A percentile compares a stretch with the other conserved stretches of the same genome.
These are phyloP conservation scores for Lonicera japonica DNA, from an alignment of 129 eudicot genomes.

Conservation along the genomic window DNA sequence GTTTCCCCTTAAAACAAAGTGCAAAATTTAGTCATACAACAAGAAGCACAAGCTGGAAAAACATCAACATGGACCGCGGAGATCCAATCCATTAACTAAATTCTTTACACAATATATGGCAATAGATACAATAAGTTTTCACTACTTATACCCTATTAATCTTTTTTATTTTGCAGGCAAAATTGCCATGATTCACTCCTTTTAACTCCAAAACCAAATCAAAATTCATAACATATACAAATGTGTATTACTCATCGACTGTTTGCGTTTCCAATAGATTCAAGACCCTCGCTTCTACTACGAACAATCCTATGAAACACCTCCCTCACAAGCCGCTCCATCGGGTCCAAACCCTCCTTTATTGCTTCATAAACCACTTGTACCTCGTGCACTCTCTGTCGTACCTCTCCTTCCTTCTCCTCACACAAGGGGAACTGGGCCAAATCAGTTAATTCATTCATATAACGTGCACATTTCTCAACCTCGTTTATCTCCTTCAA, in stretches of 20 bases:
- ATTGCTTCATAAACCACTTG: conserved; percentile 31
- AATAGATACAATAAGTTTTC: conserved; percentile 6
- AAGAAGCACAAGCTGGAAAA: background rate
- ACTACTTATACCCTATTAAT: background rate
- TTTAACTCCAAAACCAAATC: background rate
- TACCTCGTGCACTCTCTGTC: conserved; percentile 39
- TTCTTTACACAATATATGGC: conserved; percentile 11
- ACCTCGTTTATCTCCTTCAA: conserved; percentile 69
- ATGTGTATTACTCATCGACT: conserved; percentile 12
- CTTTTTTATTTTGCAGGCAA: conserved; percentile 4
- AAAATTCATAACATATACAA: conserved; percentile 8
- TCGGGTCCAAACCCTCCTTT: conserved; percentile 60
- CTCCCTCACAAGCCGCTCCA: conserved; percentile 68
- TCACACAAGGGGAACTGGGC: conserved; percentile 51
- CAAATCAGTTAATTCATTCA: conserved; percentile 48
- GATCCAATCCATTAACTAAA: conserved; percentile 7
- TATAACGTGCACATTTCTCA: conserved; percentile 42
- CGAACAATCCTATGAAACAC: conserved; percentile 57
- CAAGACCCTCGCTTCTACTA: conserved; percentile 42
- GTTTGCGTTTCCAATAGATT: conserved; percentile 18
- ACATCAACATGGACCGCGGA: conserved; percentile 11
- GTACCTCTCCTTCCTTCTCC: conserved; percentile 50
- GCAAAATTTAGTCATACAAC: too few species aligned
- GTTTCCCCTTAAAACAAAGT: too few species aligned
- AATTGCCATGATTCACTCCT: background rate